Base-by-base conservation (phyloP, 345 rosid genomes). In the Heritiera fomes region DNA sequence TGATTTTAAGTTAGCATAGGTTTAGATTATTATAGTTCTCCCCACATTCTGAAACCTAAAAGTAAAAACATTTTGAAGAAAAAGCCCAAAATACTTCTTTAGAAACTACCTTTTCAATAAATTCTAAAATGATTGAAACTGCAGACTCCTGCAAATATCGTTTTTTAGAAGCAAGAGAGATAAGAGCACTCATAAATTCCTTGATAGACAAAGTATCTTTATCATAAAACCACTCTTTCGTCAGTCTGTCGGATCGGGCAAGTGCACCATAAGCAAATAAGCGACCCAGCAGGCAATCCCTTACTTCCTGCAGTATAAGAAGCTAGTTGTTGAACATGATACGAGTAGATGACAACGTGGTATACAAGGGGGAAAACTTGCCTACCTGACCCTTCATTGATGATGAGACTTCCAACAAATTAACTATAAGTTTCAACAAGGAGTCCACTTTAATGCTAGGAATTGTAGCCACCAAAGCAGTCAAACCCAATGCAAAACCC, bases 321-420 rank as follows among this genome's bases (percentile, higher is more conserved):
- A 80, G 61, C 41, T 23, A 49, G 70, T 77, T 73, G 45, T 74
- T 75, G 43, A 52, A 46, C 56, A 68, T 70, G 15, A 30, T 47
- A 34, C 1, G 13, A 66, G 23, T 50, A 73, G 43, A 77, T 30
- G 28, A 65, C 10, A 79, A 61, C 47, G 71, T 38, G 8, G 49
- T 32, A 59, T 50, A 74, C 38, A 60, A n/a, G 38, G 23, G 34
- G 10, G 40, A 81, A 32, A 69, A 43, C 47, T 75, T 77, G 80
- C 92, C 58, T 80, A 94, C 99, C 91, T 92, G 98, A 49, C 99
- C 98, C 89, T 87, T 97, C 98, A 90, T 91, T 8, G 98, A 90
- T 7, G 99, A 89, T 75, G 98, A 90, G 70, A 91, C 90, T 73
- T 91, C 98, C 71, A 96, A 83, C 15, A 88, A 77, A 75, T 91